These are phyloP conservation scores for Podospora bellae-mahoneyi DNA, from an alignment of 495 filamentous ascomycete genomes.

Conservation along the genomic window DNA sequence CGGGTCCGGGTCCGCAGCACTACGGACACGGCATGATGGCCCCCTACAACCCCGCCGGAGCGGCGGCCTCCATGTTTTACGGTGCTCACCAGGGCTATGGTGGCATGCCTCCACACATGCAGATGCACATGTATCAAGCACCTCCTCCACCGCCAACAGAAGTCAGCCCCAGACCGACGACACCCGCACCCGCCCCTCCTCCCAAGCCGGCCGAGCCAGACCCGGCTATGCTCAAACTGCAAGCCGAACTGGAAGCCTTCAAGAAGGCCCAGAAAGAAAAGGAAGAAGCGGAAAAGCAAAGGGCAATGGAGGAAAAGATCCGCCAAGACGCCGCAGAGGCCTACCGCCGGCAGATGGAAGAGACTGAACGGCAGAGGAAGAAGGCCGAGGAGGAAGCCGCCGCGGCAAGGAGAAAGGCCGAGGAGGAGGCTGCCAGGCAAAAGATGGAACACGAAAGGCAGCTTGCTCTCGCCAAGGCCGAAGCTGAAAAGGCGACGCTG, in stretches of 20 bases:
- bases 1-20: slow-evolving; percentile 14
- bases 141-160: slow-evolving; percentile 49
- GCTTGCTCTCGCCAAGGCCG: slow-evolving; percentile 24
- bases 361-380: not conserved
- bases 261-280: slow-evolving; percentile 35
- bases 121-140: slow-evolving; percentile 39
- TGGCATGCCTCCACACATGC: slow-evolving; percentile 36
- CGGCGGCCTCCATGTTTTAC: slow-evolving; percentile 25
- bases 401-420: slow-evolving; percentile 29
- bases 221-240: slow-evolving; percentile 46
- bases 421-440: slow-evolving; percentile 38
- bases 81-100: slow-evolving; percentile 21
- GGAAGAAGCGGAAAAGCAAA: slow-evolving; percentile 35
- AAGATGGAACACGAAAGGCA: not conserved
- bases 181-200: slow-evolving; percentile 34
- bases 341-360: slow-evolving; percentile 12
- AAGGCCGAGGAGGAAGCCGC: not conserved
- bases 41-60: slow-evolving; percentile 37
- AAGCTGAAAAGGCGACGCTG: slow-evolving; percentile 34
- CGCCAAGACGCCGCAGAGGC: slow-evolving; percentile 27
- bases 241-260: slow-evolving; percentile 34
- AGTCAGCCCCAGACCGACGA: slow-evolving; percentile 24
- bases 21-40: slow-evolving; percentile 44
- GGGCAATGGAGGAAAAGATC: slow-evolving; percentile 29
- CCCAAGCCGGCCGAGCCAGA: slow-evolving; percentile 24